Conservation (phyloP, 2,329 filamentous ascomycete genomes). For the Microsporum ferrugineum region DNA sequence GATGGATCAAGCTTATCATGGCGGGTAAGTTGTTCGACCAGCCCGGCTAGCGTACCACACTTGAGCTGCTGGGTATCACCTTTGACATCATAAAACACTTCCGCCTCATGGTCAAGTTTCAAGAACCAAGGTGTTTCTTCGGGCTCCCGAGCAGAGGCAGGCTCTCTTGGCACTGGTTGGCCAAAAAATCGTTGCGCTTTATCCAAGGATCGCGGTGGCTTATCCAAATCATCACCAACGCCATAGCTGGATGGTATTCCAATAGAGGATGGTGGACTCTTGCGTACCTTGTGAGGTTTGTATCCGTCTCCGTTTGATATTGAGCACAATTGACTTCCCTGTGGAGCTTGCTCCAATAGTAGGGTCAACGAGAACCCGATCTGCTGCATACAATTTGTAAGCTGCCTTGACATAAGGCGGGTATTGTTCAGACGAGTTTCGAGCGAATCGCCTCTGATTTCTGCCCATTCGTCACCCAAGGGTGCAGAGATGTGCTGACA, state of each 20-base stretch:
- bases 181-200: constrained; percentile 40
- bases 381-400: constrained; percentile 79
- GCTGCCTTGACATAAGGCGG: constrained; percentile 60
- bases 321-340: constrained; percentile 36
- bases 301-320: constrained; percentile 20
- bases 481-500: constrained; percentile 90
- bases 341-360: constrained; percentile 66
- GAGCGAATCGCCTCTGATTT: constrained; percentile 77
- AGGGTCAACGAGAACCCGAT: constrained; percentile 80
- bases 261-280: constrained; percentile 28
- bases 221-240: constrained; percentile 27
- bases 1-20: constrained; percentile 91
- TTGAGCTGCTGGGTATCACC: constrained; percentile 63
- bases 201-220: constrained; percentile 35
- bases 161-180: constrained; percentile 33
- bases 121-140: constrained; percentile 57
- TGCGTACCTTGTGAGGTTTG: constrained; percentile 20
- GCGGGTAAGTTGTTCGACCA: constrained; percentile 89
- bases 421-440: constrained; percentile 78
- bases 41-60: constrained; percentile 74
- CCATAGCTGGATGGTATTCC: constrained; percentile 34
- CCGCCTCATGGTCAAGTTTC: constrained; percentile 73
- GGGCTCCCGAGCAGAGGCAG: constrained; percentile 16
- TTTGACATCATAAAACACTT: constrained; percentile 83
- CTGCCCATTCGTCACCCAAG: constrained; percentile 88